Percentiles rank a stretch among this genome's conserved stretches.
Evolutionary conservation across 2,329 filamentous ascomycete species (phyloP).

Genomic region (Hyphodiscus sp.): DNA sequence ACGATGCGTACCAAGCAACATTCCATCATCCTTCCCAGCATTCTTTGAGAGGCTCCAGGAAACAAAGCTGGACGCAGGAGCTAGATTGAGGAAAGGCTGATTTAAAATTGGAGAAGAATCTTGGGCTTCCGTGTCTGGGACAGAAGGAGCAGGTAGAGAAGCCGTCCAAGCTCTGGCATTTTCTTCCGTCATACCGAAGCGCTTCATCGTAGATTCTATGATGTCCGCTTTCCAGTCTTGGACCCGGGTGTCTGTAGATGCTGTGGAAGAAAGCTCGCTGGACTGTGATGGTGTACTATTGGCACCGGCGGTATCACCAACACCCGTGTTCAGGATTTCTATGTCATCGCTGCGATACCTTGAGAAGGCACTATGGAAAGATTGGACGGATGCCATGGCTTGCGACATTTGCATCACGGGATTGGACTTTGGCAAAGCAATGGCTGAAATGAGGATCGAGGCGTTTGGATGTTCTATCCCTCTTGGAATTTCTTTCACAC

Average conservation of each 20-base stretch:
- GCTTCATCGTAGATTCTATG: slow-evolving; percentile 1
- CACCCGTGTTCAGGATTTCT: not conserved
- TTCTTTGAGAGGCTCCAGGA: too few species aligned
- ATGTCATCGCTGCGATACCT: not conserved
- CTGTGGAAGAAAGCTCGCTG: not conserved
- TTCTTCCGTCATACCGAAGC: slow-evolving; percentile 1
- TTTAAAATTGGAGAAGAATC: too few species aligned
- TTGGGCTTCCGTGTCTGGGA: too few species aligned
- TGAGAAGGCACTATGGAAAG: slow-evolving; percentile 9
- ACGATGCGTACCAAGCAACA: too few species aligned
- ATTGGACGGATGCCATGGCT: slow-evolving; percentile 8
- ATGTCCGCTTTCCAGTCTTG: slow-evolving; percentile 7
- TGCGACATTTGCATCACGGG: slow-evolving; percentile 1
- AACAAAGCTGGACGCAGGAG: too few species aligned
- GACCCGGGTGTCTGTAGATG: not conserved
- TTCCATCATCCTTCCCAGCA: too few species aligned
- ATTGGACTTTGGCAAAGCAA: not conserved
- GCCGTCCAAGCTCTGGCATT: slow-evolving; percentile 3
- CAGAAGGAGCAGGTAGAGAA: not conserved
- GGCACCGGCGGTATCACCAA: too few species aligned
- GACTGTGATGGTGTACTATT: not conserved
- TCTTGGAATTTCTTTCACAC: not conserved
- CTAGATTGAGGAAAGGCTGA: too few species aligned
- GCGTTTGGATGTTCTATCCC: not conserved
- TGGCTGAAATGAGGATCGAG: not conserved